A percentile compares a stretch with the other conserved stretches of the same genome.
Conservation (phyloP, 345 rosid species). For the Xanthoceras sorbifolium region DNA sequence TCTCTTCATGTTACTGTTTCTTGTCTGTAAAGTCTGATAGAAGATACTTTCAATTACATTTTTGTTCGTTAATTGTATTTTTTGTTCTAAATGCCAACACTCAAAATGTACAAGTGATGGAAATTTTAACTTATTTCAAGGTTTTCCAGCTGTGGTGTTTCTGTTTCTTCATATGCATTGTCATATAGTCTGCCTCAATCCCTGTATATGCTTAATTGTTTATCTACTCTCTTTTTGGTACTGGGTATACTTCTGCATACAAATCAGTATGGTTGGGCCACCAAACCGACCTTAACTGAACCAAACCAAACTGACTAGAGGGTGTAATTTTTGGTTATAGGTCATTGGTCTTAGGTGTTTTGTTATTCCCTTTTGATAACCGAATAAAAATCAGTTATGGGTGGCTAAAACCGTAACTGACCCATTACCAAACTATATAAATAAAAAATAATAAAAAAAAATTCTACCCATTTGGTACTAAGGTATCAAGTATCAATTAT, state of each 20-base stretch:
- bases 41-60: conserved; percentile 5
- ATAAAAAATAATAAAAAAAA: too few species aligned
- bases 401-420: too few species aligned
- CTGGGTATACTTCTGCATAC: neutral
- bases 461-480: too few species aligned
- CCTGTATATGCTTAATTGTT: neutral
- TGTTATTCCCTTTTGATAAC: too few species aligned
- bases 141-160: neutral
- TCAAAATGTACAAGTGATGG: conserved; percentile 10
- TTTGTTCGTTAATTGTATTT: conserved; percentile 16
- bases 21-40: conserved; percentile 27
- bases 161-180: conserved; percentile 21
- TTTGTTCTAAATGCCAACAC: neutral
- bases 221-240: neutral
- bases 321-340: too few species aligned
- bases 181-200: neutral
- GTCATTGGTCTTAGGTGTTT: too few species aligned
- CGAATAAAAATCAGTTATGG: too few species aligned
- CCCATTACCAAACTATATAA: too few species aligned
- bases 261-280: too few species aligned
- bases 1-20: conserved; percentile 2
- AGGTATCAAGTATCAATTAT: too few species aligned
- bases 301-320: too few species aligned
- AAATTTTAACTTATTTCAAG: conserved; percentile 10
- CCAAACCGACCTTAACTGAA: too few species aligned